Evolutionary conservation across 768 basidiomycete genomes (phyloP), one percentile per base, ranked within the genome.

Genomic region (Mycena alexandri): DNA sequence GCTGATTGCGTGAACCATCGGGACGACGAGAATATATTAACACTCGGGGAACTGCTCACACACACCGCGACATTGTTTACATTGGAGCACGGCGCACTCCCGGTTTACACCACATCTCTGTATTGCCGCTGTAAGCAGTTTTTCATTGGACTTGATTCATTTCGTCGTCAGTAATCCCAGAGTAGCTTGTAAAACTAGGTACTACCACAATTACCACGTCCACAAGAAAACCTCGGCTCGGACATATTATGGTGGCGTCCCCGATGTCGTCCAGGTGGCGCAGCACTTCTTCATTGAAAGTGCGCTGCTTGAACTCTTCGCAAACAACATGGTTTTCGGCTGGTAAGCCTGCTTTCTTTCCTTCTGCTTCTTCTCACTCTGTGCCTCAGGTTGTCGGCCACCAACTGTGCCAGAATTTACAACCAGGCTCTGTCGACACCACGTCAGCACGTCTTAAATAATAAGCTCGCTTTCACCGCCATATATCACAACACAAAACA

Each of bases 121-220:
- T 65, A 65, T 13, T 65, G 57, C 19, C 48, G 57, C 6, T 0
- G 64, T 59, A n/a, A 34, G 57, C 46, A n/a, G n/a, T n/a, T n/a
- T n/a, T n/a, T n/a, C n/a, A n/a, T n/a, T n/a, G n/a, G n/a, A n/a
- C n/a, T 36, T 12, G 34, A 12, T 36, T 36, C 34, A n/a, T 36
- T 36, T 36, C 34, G 34, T 36, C 34, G 34, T 36, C 34, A 12
- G 7, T 36, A 36, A 36, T 36, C 5, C 7, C 34, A 6, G 34
- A 36, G 34, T 12, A 36, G 34, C 34, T 5, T 36, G 34, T 36
- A 36, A 36, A 36, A 36, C 34, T 12, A 5, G 34, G 34, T 36
- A 36, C 34, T 36, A 36, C 34, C 34, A 36, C 34, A 36, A 36
- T 36, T 36, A 36, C 12, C 34, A 36, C 7, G 34, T 36, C 12